These are phyloP conservation scores for Celoporthe dispersa DNA, from an alignment of 2,329 filamentous ascomycete genomes.

Conservation along the genomic window DNA sequence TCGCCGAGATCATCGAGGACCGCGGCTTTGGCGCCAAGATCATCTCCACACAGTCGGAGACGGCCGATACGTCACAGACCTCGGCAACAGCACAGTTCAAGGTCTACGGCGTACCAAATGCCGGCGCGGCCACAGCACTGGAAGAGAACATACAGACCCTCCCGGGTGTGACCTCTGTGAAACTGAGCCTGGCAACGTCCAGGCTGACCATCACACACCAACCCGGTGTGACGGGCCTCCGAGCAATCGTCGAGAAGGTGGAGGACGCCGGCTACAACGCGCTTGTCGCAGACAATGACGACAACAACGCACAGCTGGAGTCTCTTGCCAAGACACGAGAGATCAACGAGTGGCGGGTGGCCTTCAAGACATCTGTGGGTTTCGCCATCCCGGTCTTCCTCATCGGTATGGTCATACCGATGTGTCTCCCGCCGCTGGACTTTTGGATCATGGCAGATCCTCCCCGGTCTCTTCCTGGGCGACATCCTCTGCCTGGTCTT, in stretches of 20 bases:
- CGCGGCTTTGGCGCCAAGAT: conserved; percentile 85
- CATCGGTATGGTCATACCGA: conserved; percentile 92
- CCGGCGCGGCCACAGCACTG: conserved; percentile 71
- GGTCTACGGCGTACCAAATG: conserved; percentile 78
- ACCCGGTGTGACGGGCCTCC: conserved; percentile 73
- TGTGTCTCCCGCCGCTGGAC: conserved; percentile 77
- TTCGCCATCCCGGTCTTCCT: conserved; percentile 92
- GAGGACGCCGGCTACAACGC: conserved; percentile 88
- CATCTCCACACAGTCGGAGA: conserved; percentile 73
- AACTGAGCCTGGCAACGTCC: conserved; percentile 73
- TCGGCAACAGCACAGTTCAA: conserved; percentile 73
- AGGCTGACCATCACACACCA: conserved; percentile 76
- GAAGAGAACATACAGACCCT: conserved; percentile 69
- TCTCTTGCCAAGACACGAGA: conserved; percentile 96
- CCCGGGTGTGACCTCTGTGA: conserved; percentile 74
- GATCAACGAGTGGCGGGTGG: conserved; percentile 87
- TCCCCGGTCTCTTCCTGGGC: conserved; percentile 83
- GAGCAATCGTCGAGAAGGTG: conserved; percentile 79
- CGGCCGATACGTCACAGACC: conserved; percentile 56
- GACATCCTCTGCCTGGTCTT: conserved; percentile 83
- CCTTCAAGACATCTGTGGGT: conserved; percentile 75
- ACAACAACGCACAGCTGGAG: conserved; percentile 95
- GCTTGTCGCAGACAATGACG: conserved; percentile 85
- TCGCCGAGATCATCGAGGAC: conserved; percentile 85
- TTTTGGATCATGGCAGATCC: conserved; percentile 71